A percentile compares a stretch with the other conserved stretches of the same genome.
Conservation (phyloP, 768 basidiomycete genomes). For the Podaxis carcinomalis region DNA sequence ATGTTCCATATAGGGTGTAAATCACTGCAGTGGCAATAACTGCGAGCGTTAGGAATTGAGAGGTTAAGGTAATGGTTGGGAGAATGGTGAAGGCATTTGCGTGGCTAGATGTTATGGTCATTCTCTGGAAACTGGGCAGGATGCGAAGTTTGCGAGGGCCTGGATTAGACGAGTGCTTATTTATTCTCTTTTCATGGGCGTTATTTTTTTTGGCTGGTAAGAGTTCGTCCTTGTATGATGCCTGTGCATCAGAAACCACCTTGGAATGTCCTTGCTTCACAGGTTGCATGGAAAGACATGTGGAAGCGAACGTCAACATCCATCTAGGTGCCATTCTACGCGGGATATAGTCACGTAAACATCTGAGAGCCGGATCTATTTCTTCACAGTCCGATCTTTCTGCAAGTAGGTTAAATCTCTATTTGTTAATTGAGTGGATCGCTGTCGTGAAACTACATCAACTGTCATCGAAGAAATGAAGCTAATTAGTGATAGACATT, state of each 20-base stretch:
- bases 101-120: neutral
- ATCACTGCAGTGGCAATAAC: neutral
- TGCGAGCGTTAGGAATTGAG: neutral
- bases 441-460: no score
- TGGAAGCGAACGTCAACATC: neutral
- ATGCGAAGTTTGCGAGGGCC: neutral
- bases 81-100: neutral
- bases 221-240: neutral
- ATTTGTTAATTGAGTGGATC: no score
- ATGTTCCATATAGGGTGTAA: neutral
- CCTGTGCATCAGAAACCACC: neutral
- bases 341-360: neutral
- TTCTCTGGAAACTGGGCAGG: neutral
- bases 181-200: neutral
- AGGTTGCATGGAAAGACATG: neutral
- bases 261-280: neutral
- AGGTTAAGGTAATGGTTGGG: neutral
- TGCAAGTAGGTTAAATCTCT: no score
- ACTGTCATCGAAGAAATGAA: no score
- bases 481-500: no score
- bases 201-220: neutral
- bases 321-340: neutral
- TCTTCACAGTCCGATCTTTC: no score
- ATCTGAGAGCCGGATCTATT: neutral
- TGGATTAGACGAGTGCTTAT: neutral